Base-by-base conservation (phyloP, 768 basidiomycete genomes). In the Sistotremastrum suecicum region DNA sequence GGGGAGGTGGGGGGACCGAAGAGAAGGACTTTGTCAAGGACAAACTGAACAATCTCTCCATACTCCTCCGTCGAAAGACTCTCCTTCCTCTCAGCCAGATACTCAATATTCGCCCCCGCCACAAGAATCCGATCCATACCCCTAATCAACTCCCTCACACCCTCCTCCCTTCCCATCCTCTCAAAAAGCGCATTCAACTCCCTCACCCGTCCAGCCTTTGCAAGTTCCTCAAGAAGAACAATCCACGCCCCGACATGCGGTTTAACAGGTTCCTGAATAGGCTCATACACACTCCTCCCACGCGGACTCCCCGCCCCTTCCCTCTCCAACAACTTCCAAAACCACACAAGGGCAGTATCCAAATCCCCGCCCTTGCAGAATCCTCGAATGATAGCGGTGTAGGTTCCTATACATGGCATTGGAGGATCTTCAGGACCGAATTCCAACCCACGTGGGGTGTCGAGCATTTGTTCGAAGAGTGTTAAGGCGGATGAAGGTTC, bases 401-500 rank as follows among this genome's bases (percentile, higher is more conserved):
- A 88, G 0, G 84, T 84, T 0, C 75, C 71, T 1, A 74, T 65
- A 9, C 74, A 68, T 1, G 82, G 77, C 0, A 66, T 66, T 1
- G 83, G 83, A 35, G 72, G 49, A 45, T 75, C 72, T 0, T 56
- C 47, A 1, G 65, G 47, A 11, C 53, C 53, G 37, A 70, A 70
- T 1, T 53, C 37, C 5, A 52, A 49, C 2, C 63, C 59, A 41
- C 36, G 51, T 5, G 61, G 46, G 1, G 71, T 63, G 46, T 73
- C 67, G 59, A 89, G 63, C 83, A 90, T 88, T 50, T 70, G 61
- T 46, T 83, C 77, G 37, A 91, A 63, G 2, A 90, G 59, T 28
- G 60, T 74, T 7, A 89, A 54, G 6, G 78, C 88, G 39, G 71
- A 72, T 20, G 74, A 75, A 0, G 81, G 70, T 43, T 76, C 62